A percentile compares a stretch with the other conserved stretches of the same genome.
Conservation (phyloP, 345 rosid genomes). For the Populus simonii region DNA sequence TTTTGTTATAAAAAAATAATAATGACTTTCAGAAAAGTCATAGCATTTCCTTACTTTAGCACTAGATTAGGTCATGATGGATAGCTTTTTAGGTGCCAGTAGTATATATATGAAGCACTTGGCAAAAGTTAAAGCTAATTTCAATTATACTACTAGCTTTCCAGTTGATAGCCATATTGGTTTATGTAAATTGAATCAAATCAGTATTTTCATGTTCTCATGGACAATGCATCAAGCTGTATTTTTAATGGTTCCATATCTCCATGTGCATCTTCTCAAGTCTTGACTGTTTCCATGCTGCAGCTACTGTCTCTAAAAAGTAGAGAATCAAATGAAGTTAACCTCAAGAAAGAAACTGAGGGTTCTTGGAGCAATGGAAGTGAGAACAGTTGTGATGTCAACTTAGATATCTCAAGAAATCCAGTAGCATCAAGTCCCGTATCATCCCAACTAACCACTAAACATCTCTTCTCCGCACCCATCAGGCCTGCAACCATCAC, state of each 20-base stretch:
- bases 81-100: conserved; percentile 19
- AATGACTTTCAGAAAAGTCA: too few species aligned
- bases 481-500: conserved; percentile 47
- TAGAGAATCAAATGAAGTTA: conserved; percentile 47
- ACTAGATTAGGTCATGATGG: too few species aligned
- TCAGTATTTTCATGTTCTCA: not conserved
- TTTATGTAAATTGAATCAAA: not conserved
- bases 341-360: conserved; percentile 53
- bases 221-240: too few species aligned
- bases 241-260: too few species aligned
- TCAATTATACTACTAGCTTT: conserved; percentile 5
- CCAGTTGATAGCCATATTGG: conserved; percentile 20
- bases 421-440: conserved; percentile 40
- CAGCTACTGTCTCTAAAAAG: conserved; percentile 58
- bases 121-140: conserved; percentile 14
- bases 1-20: too few species aligned
- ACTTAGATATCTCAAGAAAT: conserved; percentile 47
- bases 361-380: conserved; percentile 79
- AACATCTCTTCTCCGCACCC: conserved; percentile 50
- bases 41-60: too few species aligned
- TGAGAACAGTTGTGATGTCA: conserved; percentile 53
- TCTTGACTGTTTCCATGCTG: not conserved
- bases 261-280: too few species aligned
- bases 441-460: conserved; percentile 37
- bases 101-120: conserved; percentile 17